Conservation (phyloP, 2,329 filamentous ascomycete genomes). For the Colletotrichum abscissum region DNA sequence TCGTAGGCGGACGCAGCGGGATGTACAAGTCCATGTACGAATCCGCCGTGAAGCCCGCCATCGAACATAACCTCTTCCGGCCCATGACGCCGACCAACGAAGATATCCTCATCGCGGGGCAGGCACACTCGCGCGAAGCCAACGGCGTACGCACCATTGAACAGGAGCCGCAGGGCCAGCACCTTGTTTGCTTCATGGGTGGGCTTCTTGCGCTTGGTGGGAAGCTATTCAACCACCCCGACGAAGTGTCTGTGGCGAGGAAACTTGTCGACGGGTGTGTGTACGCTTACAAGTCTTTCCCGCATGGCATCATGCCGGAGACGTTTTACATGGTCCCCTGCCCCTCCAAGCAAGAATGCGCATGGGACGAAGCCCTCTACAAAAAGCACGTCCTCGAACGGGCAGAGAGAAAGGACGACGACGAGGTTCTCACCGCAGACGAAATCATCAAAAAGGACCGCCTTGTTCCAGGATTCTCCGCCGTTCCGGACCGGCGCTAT, state of each 20-base stretch:
- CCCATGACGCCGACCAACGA: slow-evolving; percentile 71
- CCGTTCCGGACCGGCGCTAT: slow-evolving; percentile 52
- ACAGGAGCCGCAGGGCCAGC: slow-evolving; percentile 60
- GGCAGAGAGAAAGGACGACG: slow-evolving; percentile 39
- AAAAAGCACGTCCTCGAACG: slow-evolving; percentile 43
- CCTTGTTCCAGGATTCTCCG: slow-evolving; percentile 41
- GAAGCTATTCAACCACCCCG: slow-evolving; percentile 64
- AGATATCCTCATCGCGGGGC: slow-evolving; percentile 67
- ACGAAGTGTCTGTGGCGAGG: slow-evolving; percentile 58
- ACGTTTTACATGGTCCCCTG: slow-evolving; percentile 61
- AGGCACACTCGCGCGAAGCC: slow-evolving; percentile 16
- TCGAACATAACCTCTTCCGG: slow-evolving; percentile 74
- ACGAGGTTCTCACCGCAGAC: slow-evolving; percentile 40
- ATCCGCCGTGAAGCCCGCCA: slow-evolving; percentile 67
- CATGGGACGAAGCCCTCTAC: slow-evolving; percentile 47
- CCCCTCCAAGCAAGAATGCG: slow-evolving; percentile 39
- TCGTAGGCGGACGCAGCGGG: slow-evolving; percentile 72
- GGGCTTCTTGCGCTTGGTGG: slow-evolving; percentile 78
- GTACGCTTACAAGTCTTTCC: slow-evolving; percentile 67
- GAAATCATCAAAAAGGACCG: slow-evolving; percentile 41
- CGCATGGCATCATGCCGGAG: slow-evolving; percentile 70
- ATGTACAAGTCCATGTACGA: slow-evolving; percentile 74
- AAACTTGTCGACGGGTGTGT: slow-evolving; percentile 66
- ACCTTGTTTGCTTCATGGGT: slow-evolving; percentile 77
- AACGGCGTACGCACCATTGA: slow-evolving; percentile 43